phyloP scores from a whole-genome alignment of 176 grass and related monocot species.

The Bothriochloa decipiens region DNA sequence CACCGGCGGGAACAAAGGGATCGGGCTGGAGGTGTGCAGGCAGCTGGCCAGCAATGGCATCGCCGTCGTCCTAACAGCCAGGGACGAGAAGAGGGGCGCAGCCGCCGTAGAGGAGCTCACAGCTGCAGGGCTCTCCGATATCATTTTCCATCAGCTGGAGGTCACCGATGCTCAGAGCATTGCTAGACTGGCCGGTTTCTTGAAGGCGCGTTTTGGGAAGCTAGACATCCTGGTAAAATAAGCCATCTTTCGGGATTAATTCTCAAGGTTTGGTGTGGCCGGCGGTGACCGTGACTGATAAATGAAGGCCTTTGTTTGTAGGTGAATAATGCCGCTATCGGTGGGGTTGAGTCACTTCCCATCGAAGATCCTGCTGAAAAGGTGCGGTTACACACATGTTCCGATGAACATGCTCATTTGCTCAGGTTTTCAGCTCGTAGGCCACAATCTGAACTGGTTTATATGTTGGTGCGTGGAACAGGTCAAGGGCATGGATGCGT shows the following conservation, averaged over 20 bases:
- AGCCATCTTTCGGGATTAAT: not conserved
- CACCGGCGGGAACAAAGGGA: slow-evolving; percentile 65
- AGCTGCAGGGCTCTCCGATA: not conserved
- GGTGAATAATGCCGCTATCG: slow-evolving; percentile 48
- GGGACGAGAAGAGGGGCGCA: slow-evolving; percentile 48
- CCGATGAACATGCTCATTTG: too few relatives aligned
- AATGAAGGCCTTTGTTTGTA: not conserved
- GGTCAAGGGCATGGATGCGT: slow-evolving; percentile 26
- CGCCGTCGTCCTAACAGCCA: slow-evolving; percentile 56
- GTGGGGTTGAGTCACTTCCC: slow-evolving; percentile 1
- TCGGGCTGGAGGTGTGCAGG: slow-evolving; percentile 62
- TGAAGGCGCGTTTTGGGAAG: slow-evolving; percentile 42
- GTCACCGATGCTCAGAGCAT: slow-evolving; percentile 46
- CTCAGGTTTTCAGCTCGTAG: too few relatives aligned
- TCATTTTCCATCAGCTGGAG: slow-evolving; percentile 60
- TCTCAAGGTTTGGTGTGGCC: not conserved
- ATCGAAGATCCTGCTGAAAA: not conserved
- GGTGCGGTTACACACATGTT: not conserved
- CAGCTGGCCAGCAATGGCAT: slow-evolving; percentile 48
- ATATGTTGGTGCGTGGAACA: slow-evolving; percentile 3
- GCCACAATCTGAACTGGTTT: not conserved
- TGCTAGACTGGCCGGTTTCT: slow-evolving; percentile 39
- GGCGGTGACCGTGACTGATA: not conserved
- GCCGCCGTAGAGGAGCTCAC: slow-evolving; percentile 44
- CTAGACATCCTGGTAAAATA: slow-evolving; percentile 34